A percentile compares a stretch with the other conserved stretches of the same genome.
Conservation (phyloP, 2,329 filamentous ascomycete genomes). For the Sporothrix brasiliensis region DNA sequence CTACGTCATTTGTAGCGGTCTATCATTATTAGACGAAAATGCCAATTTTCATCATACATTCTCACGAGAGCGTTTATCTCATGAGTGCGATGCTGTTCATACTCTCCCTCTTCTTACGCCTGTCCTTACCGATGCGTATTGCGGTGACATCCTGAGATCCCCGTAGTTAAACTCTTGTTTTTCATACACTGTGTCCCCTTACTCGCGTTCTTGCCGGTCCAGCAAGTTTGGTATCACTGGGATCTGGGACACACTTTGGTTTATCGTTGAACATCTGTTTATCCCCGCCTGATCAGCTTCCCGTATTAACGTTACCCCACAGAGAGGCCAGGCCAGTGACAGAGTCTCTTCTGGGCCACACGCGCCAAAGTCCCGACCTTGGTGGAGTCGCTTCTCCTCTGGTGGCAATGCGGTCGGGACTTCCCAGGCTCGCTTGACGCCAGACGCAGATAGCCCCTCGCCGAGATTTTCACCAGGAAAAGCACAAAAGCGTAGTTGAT, state of each 20-base stretch:
- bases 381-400: background rate
- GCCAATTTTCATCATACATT: background rate
- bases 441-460: background rate
- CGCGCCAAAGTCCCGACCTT: background rate
- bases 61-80: background rate
- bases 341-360: background rate
- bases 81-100: background rate
- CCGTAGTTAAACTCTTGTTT: background rate
- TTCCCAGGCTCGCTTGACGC: background rate
- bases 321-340: background rate
- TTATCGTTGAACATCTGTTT: background rate
- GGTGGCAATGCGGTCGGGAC: slow-evolving; percentile 15
- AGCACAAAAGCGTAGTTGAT: slow-evolving; percentile 11
- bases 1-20: background rate
- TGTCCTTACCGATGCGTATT: background rate
- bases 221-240: background rate
- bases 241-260: slow-evolving; percentile 16
- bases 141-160: background rate
- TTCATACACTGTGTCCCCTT: too few species aligned
- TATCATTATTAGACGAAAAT: slow-evolving; percentile 10
- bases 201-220: background rate
- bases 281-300: slow-evolving; percentile 11
- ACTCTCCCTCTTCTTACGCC: background rate
- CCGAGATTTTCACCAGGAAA: background rate
- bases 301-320: background rate